Percentiles rank a stretch among this genome's conserved stretches.
phyloP scores from a whole-genome alignment of 805 yeast species.

The Pichia phayaonensis region DNA sequence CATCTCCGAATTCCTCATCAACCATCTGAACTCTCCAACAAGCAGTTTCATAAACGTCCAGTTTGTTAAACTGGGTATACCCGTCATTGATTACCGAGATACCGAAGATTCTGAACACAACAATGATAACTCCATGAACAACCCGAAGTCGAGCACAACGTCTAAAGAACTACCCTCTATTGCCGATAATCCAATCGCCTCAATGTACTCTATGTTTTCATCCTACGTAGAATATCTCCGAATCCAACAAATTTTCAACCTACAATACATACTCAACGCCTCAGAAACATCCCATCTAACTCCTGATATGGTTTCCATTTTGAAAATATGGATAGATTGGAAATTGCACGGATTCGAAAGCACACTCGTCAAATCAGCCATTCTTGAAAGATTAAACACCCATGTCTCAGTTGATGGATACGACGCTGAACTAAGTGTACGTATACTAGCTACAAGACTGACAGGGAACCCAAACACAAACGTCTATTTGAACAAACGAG shows the following conservation, averaged over 20 bases:
- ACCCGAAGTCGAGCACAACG: no score
- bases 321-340: conserved; percentile 27
- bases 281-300: conserved; percentile 9
- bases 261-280: conserved; percentile 11
- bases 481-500: not conserved
- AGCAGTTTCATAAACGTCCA: conserved; percentile 3
- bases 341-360: conserved; percentile 24
- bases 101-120: no score
- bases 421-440: conserved; percentile 9
- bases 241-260: conserved; percentile 11
- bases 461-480: not conserved
- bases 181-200: conserved; percentile 23
- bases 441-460: not conserved
- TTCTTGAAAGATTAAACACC: not conserved
- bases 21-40: not conserved
- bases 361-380: conserved; percentile 12
- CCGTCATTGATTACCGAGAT: not conserved
- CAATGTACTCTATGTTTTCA: conserved; percentile 26
- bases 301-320: conserved; percentile 15
- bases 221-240: conserved; percentile 23
- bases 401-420: conserved; percentile 1
- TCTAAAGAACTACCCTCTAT: conserved; percentile 1
- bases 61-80: conserved; percentile 6
- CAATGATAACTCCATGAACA: no score
- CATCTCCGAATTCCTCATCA: not conserved